Percentiles rank a stretch among this genome's conserved stretches.
Evolutionary conservation across 2,329 filamentous ascomycete genomes (phyloP).

Genomic region (Xylariaceae sp.): DNA sequence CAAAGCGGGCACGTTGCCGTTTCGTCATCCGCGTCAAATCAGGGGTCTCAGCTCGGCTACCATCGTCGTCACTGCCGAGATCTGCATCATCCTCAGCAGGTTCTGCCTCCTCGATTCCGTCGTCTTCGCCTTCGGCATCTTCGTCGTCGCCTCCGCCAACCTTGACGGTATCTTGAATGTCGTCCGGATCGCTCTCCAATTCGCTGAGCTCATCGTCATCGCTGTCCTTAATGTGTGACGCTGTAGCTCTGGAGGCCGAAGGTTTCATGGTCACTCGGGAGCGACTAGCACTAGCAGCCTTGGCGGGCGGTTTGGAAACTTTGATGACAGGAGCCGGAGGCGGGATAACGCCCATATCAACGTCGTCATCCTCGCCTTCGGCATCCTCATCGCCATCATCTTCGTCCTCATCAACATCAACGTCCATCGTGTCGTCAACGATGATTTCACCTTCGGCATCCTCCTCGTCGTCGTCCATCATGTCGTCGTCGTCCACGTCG

Average conservation of each 20-base stretch:
- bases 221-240: slow-evolving; percentile 36
- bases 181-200: slow-evolving; percentile 47
- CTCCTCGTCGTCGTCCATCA: slow-evolving; percentile 36
- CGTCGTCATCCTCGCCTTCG: slow-evolving; percentile 49
- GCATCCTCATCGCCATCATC: slow-evolving; percentile 42
- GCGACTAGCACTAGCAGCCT: slow-evolving; percentile 28
- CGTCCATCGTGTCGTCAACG: slow-evolving; percentile 35
- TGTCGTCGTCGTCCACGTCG: slow-evolving; percentile 38
- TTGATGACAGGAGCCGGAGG: slow-evolving; percentile 43
- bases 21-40: slow-evolving; percentile 58
- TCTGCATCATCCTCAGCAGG: slow-evolving; percentile 38
- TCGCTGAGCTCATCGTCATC: slow-evolving; percentile 54
- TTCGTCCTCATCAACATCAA: slow-evolving; percentile 42
- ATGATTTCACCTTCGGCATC: slow-evolving; percentile 33
- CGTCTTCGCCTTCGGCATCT: slow-evolving; percentile 39
- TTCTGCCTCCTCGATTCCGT: slow-evolving; percentile 41
- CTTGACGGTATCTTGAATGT: slow-evolving; percentile 43
- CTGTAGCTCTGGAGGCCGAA: slow-evolving; percentile 28
- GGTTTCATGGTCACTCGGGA: slow-evolving; percentile 31
- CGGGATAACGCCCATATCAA: slow-evolving; percentile 36
- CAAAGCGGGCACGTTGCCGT: slow-evolving; percentile 54
- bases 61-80: slow-evolving; percentile 41
- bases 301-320: slow-evolving; percentile 42
- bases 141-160: slow-evolving; percentile 37
- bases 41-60: slow-evolving; percentile 46